Base-by-base conservation (phyloP, 1,284 basidiomycete species). In the Sanguinoderma infundibulare region DNA sequence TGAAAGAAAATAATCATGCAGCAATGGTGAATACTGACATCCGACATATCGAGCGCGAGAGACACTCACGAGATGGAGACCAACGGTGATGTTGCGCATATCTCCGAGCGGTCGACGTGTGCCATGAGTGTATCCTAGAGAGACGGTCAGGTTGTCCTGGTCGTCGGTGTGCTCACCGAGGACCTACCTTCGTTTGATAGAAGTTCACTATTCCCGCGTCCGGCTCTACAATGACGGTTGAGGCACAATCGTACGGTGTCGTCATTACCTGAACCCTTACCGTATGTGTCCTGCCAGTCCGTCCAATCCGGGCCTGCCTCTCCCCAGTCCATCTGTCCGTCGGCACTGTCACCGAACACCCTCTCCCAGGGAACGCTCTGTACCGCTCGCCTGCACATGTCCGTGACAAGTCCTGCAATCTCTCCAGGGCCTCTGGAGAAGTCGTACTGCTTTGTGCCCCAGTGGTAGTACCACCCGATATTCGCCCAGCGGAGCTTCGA, bases 181-280 rank as follows among this genome's bases (percentile, higher is more conserved):
- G 9, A 55, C 67, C 44, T 24, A 84, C 87, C 75, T 86, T 90
- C 53, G 80, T 82, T 73, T 95, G 92, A 73, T 95, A 95, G 70
- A 94, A 97, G 73, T 98, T 98, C 62, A 97, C 91, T 50, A 98
- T 96, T 2, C 95, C 95, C 12, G 95, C 94, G 73, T 96, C 95
- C 2, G 94, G 93, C 72, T 92, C 95, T 91, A 69, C 35, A 24
- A 36, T 52, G 40, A 0, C 15, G 6, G 3, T 20, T 51, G 20
- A 44, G 58, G 24, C 5, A 60, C 60, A 46, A 40, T 26, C 20
- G 3, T 5, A 15, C 14, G 24, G 30, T 6, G 12, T 5, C 12
- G 1, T 2, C 22, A 14, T 1, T n/a, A 9, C 26, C 12, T 28
- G 17, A 6, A 49, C 77, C 54, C 49, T 32, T 67, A 93, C 94